Evolutionary conservation across 2,329 filamentous ascomycete genomes (phyloP).

Genomic region (Diaporthe caulivora): DNA sequence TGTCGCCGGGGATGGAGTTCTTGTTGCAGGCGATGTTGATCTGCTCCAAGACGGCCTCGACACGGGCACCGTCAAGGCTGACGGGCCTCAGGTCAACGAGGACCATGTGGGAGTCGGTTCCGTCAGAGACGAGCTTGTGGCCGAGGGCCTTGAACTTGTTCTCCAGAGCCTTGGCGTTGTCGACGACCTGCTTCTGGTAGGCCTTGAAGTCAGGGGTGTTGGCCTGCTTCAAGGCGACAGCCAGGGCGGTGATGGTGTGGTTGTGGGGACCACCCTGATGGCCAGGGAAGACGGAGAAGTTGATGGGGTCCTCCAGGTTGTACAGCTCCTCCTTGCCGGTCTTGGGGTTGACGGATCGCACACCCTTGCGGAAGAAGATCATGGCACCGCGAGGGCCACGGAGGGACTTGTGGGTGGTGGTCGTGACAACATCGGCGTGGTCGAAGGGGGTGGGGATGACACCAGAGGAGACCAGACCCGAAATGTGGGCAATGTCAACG

Average conservation of each 20-base stretch:
- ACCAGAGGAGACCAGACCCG: conserved; percentile 90
- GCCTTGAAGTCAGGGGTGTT: conserved; percentile 89
- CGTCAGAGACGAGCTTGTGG: conserved; percentile 94
- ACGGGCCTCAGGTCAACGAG: conserved; percentile 92
- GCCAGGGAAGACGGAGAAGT: conserved; percentile 98
- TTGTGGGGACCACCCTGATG: conserved; percentile 99
- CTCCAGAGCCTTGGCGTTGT: conserved; percentile 94
- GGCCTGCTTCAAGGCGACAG: conserved; percentile 95
- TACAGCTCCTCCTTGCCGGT: conserved; percentile 90
- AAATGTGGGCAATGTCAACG: conserved; percentile 99
- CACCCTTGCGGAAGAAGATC: conserved; percentile 99
- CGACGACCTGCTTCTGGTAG: conserved; percentile 92
- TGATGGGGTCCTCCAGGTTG: conserved; percentile 95
- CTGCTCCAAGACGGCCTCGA: conserved; percentile 95
- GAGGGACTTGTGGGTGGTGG: conserved; percentile 98
- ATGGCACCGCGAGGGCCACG: conserved; percentile 97
- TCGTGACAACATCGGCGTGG: conserved; percentile 95
- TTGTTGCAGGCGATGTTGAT: conserved; percentile 99
- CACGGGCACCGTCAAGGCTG: conserved; percentile 90
- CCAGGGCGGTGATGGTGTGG: conserved; percentile 97
- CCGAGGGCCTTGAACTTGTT: conserved; percentile 85
- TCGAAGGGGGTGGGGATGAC: conserved; percentile 95
- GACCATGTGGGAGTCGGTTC: conserved; percentile 98
- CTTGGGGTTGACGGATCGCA: conserved; percentile 91
- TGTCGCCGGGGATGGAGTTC: conserved; percentile 98